phyloP scores from a whole-genome alignment of 805 yeast species.

The Cyberlindnera amylophila region DNA sequence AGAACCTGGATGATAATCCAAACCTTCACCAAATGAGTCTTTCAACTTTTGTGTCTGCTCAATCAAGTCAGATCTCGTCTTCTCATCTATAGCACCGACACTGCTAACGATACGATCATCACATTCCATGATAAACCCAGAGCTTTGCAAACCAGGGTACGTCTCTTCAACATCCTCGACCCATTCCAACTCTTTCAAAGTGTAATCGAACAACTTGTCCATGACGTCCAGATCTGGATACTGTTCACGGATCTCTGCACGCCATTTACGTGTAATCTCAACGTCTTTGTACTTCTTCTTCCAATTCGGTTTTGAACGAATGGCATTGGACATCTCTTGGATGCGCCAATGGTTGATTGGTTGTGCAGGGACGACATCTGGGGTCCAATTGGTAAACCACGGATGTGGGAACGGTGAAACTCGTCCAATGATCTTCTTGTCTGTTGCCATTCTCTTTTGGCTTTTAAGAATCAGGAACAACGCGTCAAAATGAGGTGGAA shows the following conservation, averaged over 20 bases:
- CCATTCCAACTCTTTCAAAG: slow-evolving; percentile 9
- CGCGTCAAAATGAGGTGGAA: no score
- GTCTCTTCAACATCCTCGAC: slow-evolving; percentile 6
- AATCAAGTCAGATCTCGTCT: neutral
- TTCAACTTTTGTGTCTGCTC: slow-evolving; percentile 3
- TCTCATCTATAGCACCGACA: slow-evolving; percentile 1
- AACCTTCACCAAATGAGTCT: slow-evolving; percentile 4
- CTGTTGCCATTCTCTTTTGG: neutral
- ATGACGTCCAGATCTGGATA: neutral
- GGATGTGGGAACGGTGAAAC: slow-evolving; percentile 7
- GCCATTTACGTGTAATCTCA: slow-evolving; percentile 2
- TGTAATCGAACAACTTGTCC: slow-evolving; percentile 9
- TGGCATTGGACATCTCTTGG: slow-evolving; percentile 6
- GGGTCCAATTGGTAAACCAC: slow-evolving; percentile 3
- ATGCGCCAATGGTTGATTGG: slow-evolving; percentile 9
- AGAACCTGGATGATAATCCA: slow-evolving; percentile 13
- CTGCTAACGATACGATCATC: slow-evolving; percentile 3
- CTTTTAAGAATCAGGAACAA: no score
- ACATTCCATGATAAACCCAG: slow-evolving; percentile 4
- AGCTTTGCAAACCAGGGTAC: neutral
- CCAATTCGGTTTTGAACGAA: slow-evolving; percentile 9
- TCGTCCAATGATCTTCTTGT: neutral
- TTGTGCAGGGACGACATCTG: neutral
- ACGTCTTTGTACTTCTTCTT: slow-evolving; percentile 9
- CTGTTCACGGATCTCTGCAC: slow-evolving; percentile 4